phyloP scores from a whole-genome alignment of 768 basidiomycete species.

The Omphalotus guepiniiformis region DNA sequence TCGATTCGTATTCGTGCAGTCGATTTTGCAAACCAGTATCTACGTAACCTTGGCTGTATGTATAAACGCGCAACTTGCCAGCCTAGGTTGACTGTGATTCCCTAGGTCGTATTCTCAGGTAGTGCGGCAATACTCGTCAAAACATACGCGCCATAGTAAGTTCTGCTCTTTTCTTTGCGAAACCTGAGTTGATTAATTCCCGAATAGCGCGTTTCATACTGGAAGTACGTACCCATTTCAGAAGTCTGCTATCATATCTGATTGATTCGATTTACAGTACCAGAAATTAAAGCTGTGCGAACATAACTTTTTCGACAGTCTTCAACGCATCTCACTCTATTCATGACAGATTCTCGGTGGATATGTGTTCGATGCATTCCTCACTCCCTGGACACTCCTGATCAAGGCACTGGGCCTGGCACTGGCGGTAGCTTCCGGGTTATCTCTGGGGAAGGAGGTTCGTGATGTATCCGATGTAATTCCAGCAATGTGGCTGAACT shows the following conservation, averaged over 20 bases:
- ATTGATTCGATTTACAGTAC: slow-evolving; percentile 39
- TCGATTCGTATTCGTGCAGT: slow-evolving; percentile 51
- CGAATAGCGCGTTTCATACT: slow-evolving; percentile 70
- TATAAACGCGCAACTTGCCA: background rate
- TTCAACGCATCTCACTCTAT: background rate
- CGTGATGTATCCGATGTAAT: slow-evolving; percentile 15
- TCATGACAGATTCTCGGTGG: slow-evolving; percentile 64
- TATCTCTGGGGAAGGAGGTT: slow-evolving; percentile 84
- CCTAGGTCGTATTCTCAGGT: slow-evolving; percentile 56
- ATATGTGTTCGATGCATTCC: slow-evolving; percentile 82
- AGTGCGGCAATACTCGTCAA: slow-evolving; percentile 62
- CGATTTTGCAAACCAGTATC: slow-evolving; percentile 59
- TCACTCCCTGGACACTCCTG: slow-evolving; percentile 82
- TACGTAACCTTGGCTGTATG: slow-evolving; percentile 64
- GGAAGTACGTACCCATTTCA: slow-evolving; percentile 53
- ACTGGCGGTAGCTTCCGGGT: slow-evolving; percentile 78
- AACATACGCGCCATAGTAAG: slow-evolving; percentile 69
- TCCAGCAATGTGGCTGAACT: slow-evolving; percentile 3
- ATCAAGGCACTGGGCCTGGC: slow-evolving; percentile 84
- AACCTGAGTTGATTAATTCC: background rate
- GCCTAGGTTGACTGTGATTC: background rate
- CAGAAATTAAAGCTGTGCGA: slow-evolving; percentile 74
- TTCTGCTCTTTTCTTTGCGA: slow-evolving; percentile 2
- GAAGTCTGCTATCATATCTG: background rate
- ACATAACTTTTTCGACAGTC: background rate